Percentiles rank a stretch among this genome's conserved stretches.
Conservation (phyloP, 768 basidiomycete genomes). For the Floccularia luteovirens region DNA sequence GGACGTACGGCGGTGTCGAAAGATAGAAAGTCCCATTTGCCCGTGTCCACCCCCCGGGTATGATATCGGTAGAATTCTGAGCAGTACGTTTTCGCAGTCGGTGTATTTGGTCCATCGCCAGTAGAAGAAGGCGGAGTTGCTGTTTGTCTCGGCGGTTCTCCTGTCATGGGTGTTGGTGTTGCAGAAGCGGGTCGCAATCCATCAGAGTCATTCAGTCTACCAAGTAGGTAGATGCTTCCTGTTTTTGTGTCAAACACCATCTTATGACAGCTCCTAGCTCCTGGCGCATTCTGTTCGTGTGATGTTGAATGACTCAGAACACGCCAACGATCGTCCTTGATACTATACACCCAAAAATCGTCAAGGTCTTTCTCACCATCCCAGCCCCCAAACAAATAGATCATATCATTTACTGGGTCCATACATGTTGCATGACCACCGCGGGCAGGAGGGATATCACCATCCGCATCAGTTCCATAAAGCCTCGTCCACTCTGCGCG, state of each 20-base stretch:
- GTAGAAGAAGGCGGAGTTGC: background rate
- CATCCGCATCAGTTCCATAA: slow-evolving; percentile 52
- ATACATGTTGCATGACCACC: slow-evolving; percentile 84
- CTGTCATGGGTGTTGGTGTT: slow-evolving; percentile 2
- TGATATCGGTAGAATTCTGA: slow-evolving; percentile 78
- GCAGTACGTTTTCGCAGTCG: slow-evolving; percentile 24
- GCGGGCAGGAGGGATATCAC: slow-evolving; percentile 57
- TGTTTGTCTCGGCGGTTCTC: background rate
- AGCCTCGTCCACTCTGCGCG: slow-evolving; percentile 56
- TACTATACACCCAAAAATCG: slow-evolving; percentile 73
- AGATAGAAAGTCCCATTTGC: slow-evolving; percentile 67
- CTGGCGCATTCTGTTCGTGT: slow-evolving; percentile 56
- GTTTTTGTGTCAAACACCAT: slow-evolving; percentile 74
- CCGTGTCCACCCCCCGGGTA: slow-evolving; percentile 49
- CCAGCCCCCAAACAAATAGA: slow-evolving; percentile 80
- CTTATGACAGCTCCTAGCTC: slow-evolving; percentile 71
- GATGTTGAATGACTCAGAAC: slow-evolving; percentile 49
- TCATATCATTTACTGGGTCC: slow-evolving; percentile 49
- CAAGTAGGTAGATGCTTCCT: slow-evolving; percentile 67
- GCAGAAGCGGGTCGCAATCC: slow-evolving; percentile 12
- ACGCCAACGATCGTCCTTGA: slow-evolving; percentile 53
- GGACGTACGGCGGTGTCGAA: slow-evolving; percentile 56
- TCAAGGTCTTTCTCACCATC: slow-evolving; percentile 65
- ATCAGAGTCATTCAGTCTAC: slow-evolving; percentile 55
- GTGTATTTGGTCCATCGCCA: background rate